Evolutionary conservation across 2,329 filamentous ascomycete species (phyloP).

Genomic region (Neonectria punicea): DNA sequence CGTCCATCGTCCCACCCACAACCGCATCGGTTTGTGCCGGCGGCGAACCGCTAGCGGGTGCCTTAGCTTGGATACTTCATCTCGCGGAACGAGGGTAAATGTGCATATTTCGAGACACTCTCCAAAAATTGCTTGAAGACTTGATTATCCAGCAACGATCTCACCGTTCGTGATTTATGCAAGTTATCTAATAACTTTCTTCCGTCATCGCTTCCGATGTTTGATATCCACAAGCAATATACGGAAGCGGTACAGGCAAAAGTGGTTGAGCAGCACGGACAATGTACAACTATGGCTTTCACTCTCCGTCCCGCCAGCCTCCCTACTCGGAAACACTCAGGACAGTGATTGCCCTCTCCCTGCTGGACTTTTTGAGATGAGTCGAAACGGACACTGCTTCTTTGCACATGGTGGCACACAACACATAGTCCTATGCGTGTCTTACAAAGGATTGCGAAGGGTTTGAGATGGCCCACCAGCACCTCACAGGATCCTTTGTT

Average conservation of each 20-base stretch:
- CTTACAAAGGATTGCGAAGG: not conserved
- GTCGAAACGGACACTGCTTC: not conserved
- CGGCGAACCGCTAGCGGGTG: not conserved
- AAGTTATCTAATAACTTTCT: not conserved
- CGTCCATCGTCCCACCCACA: conserved; percentile 8
- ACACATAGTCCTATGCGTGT: not conserved
- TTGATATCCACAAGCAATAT: not conserved
- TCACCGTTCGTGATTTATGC: not conserved
- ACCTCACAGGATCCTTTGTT: not conserved
- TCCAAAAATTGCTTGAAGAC: not conserved
- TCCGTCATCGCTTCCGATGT: not conserved
- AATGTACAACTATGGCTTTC: not conserved
- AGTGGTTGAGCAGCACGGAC: not conserved
- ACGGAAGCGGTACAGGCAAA: not conserved
- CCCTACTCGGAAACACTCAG: conserved; percentile 13
- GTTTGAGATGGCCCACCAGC: not conserved
- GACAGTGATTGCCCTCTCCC: conserved; percentile 1
- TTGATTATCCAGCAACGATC: not conserved
- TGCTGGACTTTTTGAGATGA: not conserved
- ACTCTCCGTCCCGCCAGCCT: conserved; percentile 9
- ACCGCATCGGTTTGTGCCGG: conserved; percentile 13
- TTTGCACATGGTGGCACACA: not conserved
- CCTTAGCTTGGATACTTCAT: not conserved
- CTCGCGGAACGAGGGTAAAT: not conserved
- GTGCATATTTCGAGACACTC: not conserved